Conservation (phyloP, 257 asterid genomes). For the Anisodus acutangulus region DNA sequence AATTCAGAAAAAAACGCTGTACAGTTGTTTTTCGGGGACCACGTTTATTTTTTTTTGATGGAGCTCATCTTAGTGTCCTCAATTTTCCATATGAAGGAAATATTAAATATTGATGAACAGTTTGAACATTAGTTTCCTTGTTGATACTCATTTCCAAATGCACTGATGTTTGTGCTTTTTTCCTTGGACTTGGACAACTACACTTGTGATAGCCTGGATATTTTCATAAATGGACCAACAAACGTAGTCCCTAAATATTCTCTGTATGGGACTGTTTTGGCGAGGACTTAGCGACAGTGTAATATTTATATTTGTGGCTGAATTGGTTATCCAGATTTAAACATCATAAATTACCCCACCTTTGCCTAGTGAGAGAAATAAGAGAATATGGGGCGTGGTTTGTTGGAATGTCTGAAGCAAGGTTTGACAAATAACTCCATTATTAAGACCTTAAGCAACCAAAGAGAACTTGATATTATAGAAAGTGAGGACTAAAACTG, state of each 20-base stretch:
- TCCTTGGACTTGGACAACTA: no score
- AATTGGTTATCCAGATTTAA: neutral
- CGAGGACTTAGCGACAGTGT: neutral
- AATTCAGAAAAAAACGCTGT: neutral
- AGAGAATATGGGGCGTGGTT: neutral
- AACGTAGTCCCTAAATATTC: neutral
- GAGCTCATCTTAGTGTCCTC: neutral
- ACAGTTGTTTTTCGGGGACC: neutral
- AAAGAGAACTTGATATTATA: neutral
- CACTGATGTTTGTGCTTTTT: neutral
- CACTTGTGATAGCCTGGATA: neutral
- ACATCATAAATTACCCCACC: neutral
- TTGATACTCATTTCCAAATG: no score
- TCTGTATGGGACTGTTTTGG: neutral
- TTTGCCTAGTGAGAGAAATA: neutral
- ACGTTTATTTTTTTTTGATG: no score
- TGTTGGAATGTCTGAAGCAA: constrained; percentile 1
- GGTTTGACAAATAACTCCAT: neutral
- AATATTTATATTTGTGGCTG: constrained; percentile 8
- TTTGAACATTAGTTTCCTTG: no score
- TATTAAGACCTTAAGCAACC: neutral
- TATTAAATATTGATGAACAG: neutral
- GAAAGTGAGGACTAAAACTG: neutral
- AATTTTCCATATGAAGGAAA: neutral
- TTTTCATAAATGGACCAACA: constrained; percentile 1